A percentile compares a stretch with the other conserved stretches of the same genome.
Conservation (phyloP, 2,329 filamentous ascomycete genomes). For the Fusarium annulatum region DNA sequence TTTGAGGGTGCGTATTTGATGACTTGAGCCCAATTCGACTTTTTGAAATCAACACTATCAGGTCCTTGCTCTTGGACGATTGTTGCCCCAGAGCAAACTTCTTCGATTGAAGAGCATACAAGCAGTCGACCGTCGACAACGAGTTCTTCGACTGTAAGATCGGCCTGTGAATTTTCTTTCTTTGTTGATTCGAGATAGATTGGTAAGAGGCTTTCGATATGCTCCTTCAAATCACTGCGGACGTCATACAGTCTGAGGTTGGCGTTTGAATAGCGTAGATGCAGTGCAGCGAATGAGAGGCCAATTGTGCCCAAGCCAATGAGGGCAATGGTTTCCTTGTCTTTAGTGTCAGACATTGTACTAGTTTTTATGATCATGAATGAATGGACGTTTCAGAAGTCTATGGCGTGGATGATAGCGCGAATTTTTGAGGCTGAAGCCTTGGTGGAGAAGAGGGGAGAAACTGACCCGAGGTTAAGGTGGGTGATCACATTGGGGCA, state of each 20-base stretch:
- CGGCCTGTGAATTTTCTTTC: not conserved
- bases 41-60: constrained; percentile 34
- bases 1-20: not conserved
- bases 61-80: constrained; percentile 40
- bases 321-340: constrained; percentile 26
- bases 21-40: constrained; percentile 24
- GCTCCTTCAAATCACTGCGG: constrained; percentile 23
- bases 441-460: constrained; percentile 27
- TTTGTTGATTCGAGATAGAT: constrained; percentile 21
- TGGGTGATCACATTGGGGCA: not conserved
- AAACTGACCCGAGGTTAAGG: constrained; percentile 17
- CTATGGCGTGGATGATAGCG: not conserved
- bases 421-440: not conserved
- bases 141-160: not conserved
- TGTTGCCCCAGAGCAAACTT: constrained; percentile 12
- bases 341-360: not conserved
- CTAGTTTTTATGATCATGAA: not conserved
- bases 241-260: constrained; percentile 26
- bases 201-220: constrained; percentile 21
- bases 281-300: constrained; percentile 25
- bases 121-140: constrained; percentile 1
- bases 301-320: constrained; percentile 34
- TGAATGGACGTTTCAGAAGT: no score
- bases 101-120: constrained; percentile 21
- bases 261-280: constrained; percentile 28